Conservation (phyloP, 2,329 filamentous ascomycete species). For the Periconia macrospinosa region DNA sequence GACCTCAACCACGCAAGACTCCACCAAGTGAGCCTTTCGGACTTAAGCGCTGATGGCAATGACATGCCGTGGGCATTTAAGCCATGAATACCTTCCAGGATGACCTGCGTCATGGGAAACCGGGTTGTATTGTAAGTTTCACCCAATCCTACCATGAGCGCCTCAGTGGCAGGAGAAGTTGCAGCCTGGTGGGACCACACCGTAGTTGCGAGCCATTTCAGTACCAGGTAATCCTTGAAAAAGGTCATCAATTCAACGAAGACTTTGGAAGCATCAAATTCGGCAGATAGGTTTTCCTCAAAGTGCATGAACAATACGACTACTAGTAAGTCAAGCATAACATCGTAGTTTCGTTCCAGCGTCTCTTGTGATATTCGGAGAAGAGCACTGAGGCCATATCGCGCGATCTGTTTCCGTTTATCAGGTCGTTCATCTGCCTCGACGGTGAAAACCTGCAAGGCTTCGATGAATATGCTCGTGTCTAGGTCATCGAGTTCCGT, state of each 20-base stretch:
- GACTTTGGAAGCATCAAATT: slow-evolving; percentile 65
- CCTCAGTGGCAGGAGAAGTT: slow-evolving; percentile 32
- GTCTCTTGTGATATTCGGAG: slow-evolving; percentile 79
- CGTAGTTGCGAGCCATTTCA: slow-evolving; percentile 39
- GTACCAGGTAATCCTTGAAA: slow-evolving; percentile 39
- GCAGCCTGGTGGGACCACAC: slow-evolving; percentile 35
- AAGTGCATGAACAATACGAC: slow-evolving; percentile 85
- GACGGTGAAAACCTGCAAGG: slow-evolving; percentile 54
- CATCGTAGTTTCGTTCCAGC: slow-evolving; percentile 69
- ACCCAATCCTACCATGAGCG: slow-evolving; percentile 23
- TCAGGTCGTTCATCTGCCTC: slow-evolving; percentile 37
- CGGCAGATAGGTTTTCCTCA: slow-evolving; percentile 62
- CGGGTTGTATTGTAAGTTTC: slow-evolving; percentile 28
- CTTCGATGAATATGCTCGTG: slow-evolving; percentile 55
- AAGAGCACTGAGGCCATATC: slow-evolving; percentile 74
- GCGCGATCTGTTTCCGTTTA: slow-evolving; percentile 57
- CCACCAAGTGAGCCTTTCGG: slow-evolving; percentile 48
- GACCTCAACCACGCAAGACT: slow-evolving; percentile 49
- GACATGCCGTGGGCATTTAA: slow-evolving; percentile 33
- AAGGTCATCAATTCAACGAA: slow-evolving; percentile 63
- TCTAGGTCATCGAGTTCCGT: slow-evolving; percentile 48
- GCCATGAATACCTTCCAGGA: slow-evolving; percentile 40
- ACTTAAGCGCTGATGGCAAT: slow-evolving; percentile 28
- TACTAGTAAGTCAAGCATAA: slow-evolving; percentile 80
- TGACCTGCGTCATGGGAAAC: slow-evolving; percentile 38